Evolutionary conservation across 139 green algal genomes (phyloP), one percentile per base, ranked within the genome.

Genomic region (Coelastrella sp.): DNA sequence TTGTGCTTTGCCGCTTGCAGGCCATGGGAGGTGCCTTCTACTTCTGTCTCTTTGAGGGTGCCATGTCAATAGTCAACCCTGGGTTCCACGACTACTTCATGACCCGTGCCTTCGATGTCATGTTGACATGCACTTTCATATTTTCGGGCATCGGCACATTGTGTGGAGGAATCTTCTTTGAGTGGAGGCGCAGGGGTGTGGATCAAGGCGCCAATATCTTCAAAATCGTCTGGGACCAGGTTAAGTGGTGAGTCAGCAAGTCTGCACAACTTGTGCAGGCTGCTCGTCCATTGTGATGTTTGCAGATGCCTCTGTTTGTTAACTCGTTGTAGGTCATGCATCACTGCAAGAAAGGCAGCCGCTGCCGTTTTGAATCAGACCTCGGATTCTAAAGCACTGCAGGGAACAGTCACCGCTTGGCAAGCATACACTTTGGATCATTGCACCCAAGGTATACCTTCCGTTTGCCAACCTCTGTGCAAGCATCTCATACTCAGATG

Each of bases 81-180:
- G 57, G 73, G 4, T 90, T 80, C 58, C 73, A 90, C 59, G 85
- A 90, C 85, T n/a, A 73, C 57, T 90, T 77, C 57, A 74, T 90
- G 56, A 58, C 65, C 16, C 57, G 73, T 5, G 19, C 32, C 85
- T 90, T 90, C 20, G 73, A 80, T 57, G 14, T 80, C 6, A 80
- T 80, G 74, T 22, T 80, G 11, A 80, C 74, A 59, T 57, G 74
- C 32, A 16, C 19, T 6, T n/a, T 80, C 8, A 80, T 80, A 14
- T 80, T 80, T 17, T 59, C 7, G 13, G 74, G 74, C 17, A 75
- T 90, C 13, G 85, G 73, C 11, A 90, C 85, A 5, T 60, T 83
- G 10, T 77, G 32, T 19, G 6, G 5, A 47, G 73, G 73, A n/a
- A 61, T 90, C 11, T 17, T 90, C 57, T 83, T 64, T 47, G 61